These are phyloP conservation scores for Ceriops tagal DNA, from an alignment of 345 rosid genomes.

Conservation along the genomic window DNA sequence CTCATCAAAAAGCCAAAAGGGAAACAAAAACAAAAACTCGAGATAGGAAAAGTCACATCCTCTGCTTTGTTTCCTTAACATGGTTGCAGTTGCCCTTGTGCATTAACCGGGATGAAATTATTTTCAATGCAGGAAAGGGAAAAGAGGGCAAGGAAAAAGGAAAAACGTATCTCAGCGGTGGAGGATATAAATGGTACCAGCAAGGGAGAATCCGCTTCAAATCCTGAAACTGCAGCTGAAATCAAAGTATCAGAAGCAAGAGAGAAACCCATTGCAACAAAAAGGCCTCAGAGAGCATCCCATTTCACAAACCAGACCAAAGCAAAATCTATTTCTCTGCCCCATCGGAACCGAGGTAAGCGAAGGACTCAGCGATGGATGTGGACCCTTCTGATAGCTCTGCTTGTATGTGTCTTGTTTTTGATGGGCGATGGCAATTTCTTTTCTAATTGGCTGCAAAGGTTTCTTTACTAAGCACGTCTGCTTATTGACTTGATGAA, in stretches of 20 bases:
- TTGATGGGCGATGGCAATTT: slow-evolving; percentile 49
- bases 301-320: slow-evolving; percentile 57
- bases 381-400: slow-evolving; percentile 49
- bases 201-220: slow-evolving; percentile 31
- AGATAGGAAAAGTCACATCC: background rate
- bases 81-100: background rate
- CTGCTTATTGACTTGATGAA: too few relatives aligned
- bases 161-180: slow-evolving; percentile 35
- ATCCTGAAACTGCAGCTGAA: slow-evolving; percentile 35
- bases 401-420: slow-evolving; percentile 44
- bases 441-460: background rate
- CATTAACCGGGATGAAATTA: background rate
- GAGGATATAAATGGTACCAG: slow-evolving; percentile 23
- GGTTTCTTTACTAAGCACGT: slow-evolving; percentile 5
- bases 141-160: slow-evolving; percentile 76
- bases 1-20: too few relatives aligned
- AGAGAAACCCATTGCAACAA: slow-evolving; percentile 32
- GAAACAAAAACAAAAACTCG: background rate
- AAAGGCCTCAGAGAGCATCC: slow-evolving; percentile 39
- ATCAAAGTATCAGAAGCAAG: slow-evolving; percentile 34
- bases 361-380: slow-evolving; percentile 72
- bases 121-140: slow-evolving; percentile 60
- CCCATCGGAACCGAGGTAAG: slow-evolving; percentile 67
- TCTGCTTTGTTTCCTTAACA: background rate
- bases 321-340: slow-evolving; percentile 56